Base-by-base conservation (phyloP, 352 stramenopile species). In the Phytophthora meadii region DNA sequence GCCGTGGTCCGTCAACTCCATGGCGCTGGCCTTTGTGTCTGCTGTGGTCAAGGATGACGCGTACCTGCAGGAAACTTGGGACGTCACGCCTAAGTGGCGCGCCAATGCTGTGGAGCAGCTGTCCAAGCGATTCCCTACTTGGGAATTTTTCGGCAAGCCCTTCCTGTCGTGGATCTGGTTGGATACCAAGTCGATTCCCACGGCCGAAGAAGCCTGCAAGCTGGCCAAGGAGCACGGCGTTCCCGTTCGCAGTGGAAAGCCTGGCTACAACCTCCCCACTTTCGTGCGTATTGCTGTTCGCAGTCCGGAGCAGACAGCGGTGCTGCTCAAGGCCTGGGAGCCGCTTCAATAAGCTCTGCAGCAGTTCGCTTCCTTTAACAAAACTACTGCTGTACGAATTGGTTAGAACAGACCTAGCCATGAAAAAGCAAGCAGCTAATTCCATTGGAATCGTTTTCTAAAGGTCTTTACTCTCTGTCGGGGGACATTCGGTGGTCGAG, bases 1-100 rank as follows among this genome's bases (percentile, higher is more conserved):
- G 66, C 90, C 90, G 27, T 97, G 90, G 90, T 96, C 88, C 44
- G 86, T 97, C 54, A 97, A 97, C 76, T 93, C 84, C 42, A 96
- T 97, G 82, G 90, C 90, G 49, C 68, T 97, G 48, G 87, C 84
- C 17, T 95, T 94, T 53, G 77, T 95, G 54, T 95, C 86, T 25
- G 82, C 83, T 28, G 87, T 95, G 34, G 87, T 94, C 41, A 81
- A 91, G 59, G 86, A 94, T 57, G 75, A 82, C 25, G 82, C 69
- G 45, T 94, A 94, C 74, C 66, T 97, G 70, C 70, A 85, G 22
- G 66, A 89, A 57, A 97, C 90, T 36, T 97, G 90, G 90, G 74
- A 92, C 39, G 66, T 96, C 12, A 97, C 90, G 25, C 66, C 87
- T 14, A 68, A 81, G 67, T 97, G 88, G 88, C 89, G 91, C 57